phyloP scores from a whole-genome alignment of 768 basidiomycete genomes.

The Calocybe indica region DNA sequence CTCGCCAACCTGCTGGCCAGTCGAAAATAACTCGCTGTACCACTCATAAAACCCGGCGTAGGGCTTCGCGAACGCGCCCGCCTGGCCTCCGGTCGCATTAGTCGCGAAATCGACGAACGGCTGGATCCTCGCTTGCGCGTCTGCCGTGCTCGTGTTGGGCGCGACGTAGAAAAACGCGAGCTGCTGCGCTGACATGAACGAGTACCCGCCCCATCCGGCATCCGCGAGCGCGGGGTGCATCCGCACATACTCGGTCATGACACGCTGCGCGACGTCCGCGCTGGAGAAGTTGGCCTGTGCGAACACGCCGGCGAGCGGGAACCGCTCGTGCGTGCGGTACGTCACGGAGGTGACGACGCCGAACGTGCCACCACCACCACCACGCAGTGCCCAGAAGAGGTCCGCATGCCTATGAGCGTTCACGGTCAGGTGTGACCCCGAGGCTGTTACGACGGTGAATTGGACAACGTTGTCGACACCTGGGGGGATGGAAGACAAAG shows the following conservation, averaged over 20 bases:
- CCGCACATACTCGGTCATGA: constrained; percentile 3
- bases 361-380: constrained; percentile 44
- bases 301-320: constrained; percentile 26
- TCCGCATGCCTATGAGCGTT: constrained; percentile 36
- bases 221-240: constrained; percentile 14
- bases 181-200: constrained; percentile 8
- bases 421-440: constrained; percentile 29
- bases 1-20: constrained; percentile 1
- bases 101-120: constrained; percentile 21
- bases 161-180: constrained; percentile 21
- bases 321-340: constrained; percentile 33
- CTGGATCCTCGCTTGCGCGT: constrained; percentile 25
- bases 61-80: not conserved
- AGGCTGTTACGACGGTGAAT: constrained; percentile 37
- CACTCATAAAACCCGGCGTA: constrained; percentile 1
- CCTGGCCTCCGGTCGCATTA: not conserved
- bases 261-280: constrained; percentile 19
- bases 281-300: constrained; percentile 23
- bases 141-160: constrained; percentile 28
- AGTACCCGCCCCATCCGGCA: constrained; percentile 40
- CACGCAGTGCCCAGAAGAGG: constrained; percentile 50
- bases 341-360: constrained; percentile 42
- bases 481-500: constrained; percentile 5
- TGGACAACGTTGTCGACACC: constrained; percentile 44
- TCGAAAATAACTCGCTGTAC: not conserved